Conservation (phyloP, 305 asterid genomes). For the Stenogyne calaminthoides region DNA sequence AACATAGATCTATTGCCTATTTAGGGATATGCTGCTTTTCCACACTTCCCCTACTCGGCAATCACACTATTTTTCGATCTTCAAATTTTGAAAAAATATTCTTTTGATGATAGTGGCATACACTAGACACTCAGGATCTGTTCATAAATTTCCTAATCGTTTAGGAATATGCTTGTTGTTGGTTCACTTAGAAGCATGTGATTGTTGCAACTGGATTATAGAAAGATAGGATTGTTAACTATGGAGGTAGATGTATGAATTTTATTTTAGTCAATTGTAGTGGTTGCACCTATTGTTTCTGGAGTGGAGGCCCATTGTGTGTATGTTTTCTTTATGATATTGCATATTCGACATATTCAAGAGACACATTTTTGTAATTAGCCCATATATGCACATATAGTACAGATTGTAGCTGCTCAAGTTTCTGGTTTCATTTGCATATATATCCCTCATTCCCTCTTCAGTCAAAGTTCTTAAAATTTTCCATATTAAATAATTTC, state of each 20-base stretch:
- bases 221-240: neutral
- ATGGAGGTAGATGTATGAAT: neutral
- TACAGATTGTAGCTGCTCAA: constrained; percentile 6
- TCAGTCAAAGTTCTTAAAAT: neutral
- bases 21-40: too few relatives aligned
- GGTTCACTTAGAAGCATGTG: neutral
- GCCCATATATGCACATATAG: neutral
- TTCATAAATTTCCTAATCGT: neutral
- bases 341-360: constrained; percentile 11
- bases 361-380: neutral
- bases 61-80: too few relatives aligned
- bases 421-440: constrained; percentile 13
- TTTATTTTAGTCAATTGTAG: neutral
- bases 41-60: too few relatives aligned
- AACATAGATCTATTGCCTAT: too few relatives aligned
- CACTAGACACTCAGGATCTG: too few relatives aligned
- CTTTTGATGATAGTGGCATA: too few relatives aligned
- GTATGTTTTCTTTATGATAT: neutral
- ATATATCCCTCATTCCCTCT: neutral
- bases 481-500: constrained; percentile 26
- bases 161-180: neutral
- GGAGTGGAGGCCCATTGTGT: neutral
- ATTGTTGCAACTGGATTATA: neutral
- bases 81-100: too few relatives aligned
- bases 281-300: neutral